Conservation (phyloP, 2,329 filamentous ascomycete genomes). For the Aurifilum marmelostoma region DNA sequence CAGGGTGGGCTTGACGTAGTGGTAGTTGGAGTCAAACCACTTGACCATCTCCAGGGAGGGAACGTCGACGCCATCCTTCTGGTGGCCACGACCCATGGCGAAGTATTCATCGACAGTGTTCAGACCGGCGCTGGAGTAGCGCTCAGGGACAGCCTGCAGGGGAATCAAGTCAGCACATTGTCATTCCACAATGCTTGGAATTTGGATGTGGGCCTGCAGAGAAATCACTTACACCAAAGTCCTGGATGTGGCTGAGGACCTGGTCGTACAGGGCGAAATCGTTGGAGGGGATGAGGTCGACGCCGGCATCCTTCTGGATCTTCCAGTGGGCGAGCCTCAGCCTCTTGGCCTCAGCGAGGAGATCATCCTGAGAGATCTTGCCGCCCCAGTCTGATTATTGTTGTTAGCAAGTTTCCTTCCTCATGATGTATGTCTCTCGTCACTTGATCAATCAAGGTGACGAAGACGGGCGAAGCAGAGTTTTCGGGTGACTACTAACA, state of each 20-base stretch:
- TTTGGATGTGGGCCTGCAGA: not conserved
- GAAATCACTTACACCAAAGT: slow-evolving; percentile 77
- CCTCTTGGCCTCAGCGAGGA: slow-evolving; percentile 93
- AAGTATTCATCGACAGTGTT: slow-evolving; percentile 95
- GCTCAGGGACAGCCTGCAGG: slow-evolving; percentile 79
- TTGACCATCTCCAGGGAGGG: slow-evolving; percentile 98
- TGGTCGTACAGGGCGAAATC: slow-evolving; percentile 99
- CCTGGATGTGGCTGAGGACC: slow-evolving; percentile 95
- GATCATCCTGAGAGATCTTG: slow-evolving; percentile 89
- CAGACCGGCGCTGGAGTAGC: slow-evolving; percentile 89
- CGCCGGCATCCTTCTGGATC: slow-evolving; percentile 98
- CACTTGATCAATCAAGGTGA: slow-evolving; percentile 1
- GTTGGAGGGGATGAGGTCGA: slow-evolving; percentile 98
- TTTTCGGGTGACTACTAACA: slow-evolving; percentile 60
- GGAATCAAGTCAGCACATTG: slow-evolving; percentile 25
- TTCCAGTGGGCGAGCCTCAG: slow-evolving; percentile 98
- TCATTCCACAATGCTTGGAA: no score
- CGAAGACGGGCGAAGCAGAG: slow-evolving; percentile 31
- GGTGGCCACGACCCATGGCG: slow-evolving; percentile 98
- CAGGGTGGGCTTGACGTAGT: slow-evolving; percentile 99
- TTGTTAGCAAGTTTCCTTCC: slow-evolving; percentile 23
- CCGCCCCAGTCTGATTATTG: slow-evolving; percentile 71
- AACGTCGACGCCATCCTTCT: slow-evolving; percentile 92
- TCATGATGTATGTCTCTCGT: slow-evolving; percentile 24
- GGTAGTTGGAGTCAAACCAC: slow-evolving; percentile 99